phyloP scores from a whole-genome alignment of 2,329 filamentous ascomycete genomes.

The Cladophialophora exuberans region DNA sequence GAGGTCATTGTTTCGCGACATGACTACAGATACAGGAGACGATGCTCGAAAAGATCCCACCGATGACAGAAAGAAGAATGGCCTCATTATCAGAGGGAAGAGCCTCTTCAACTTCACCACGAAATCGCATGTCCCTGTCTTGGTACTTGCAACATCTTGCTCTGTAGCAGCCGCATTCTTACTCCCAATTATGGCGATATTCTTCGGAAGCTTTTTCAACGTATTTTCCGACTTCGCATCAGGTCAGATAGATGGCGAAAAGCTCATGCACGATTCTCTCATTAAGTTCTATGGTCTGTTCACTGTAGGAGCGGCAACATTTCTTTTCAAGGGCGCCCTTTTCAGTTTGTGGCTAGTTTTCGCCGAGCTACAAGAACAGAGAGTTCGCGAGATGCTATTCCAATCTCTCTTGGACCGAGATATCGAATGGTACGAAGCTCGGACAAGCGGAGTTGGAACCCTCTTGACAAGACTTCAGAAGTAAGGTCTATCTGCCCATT shows the following conservation, averaged over 20 bases:
- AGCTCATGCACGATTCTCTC: slow-evolving; percentile 61
- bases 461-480: slow-evolving; percentile 73
- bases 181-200: slow-evolving; percentile 67
- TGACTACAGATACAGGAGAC: slow-evolving; percentile 6
- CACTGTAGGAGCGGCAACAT: slow-evolving; percentile 65
- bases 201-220: slow-evolving; percentile 77
- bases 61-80: background rate
- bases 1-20: background rate
- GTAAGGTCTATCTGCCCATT: slow-evolving; percentile 52
- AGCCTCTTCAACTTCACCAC: slow-evolving; percentile 74
- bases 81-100: slow-evolving; percentile 44
- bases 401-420: slow-evolving; percentile 69
- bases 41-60: slow-evolving; percentile 5
- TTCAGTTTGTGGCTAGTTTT: slow-evolving; percentile 75
- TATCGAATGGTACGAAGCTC: slow-evolving; percentile 79
- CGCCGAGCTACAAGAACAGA: slow-evolving; percentile 77
- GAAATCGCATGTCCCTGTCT: slow-evolving; percentile 58
- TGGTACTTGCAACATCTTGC: slow-evolving; percentile 59
- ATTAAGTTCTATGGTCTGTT: slow-evolving; percentile 66
- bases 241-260: slow-evolving; percentile 52
- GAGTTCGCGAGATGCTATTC: slow-evolving; percentile 68
- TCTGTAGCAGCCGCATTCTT: slow-evolving; percentile 64
- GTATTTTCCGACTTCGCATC: slow-evolving; percentile 68
- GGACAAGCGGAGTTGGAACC: slow-evolving; percentile 71
- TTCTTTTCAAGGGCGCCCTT: slow-evolving; percentile 68